Base-by-base conservation (phyloP, 2,329 filamentous ascomycete species). In the Colletotrichum lini region DNA sequence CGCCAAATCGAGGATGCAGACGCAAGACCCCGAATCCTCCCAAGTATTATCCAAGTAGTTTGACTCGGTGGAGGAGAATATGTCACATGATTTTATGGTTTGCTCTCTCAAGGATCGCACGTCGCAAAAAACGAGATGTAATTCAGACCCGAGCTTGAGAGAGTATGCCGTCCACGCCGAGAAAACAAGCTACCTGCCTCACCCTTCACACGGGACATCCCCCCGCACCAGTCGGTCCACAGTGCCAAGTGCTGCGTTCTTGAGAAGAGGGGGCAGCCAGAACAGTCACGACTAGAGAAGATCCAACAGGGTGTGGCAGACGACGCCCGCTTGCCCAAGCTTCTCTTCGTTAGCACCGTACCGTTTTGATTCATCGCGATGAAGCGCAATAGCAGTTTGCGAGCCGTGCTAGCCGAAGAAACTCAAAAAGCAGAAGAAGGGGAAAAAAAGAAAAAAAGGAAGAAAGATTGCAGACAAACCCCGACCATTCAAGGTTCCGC, bases 401-500 rank as follows among this genome's bases (percentile, higher is more conserved):
- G 47, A 30, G 26, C 56, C 26, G 12, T 47, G 18, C 18, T 26
- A 16, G 15, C n/a, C 15, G 18, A 38, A 23, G 26, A 47, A 40
- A 40, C 40, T 40, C 44, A 62, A 10, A 38, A 38, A 10, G n/a
- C n/a, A n/a, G 35, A 38, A 38, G 35, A 38, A 38, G 35, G 2
- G 1, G 2, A 10, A 3, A 10, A 38, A 8, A 10, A 10, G 10
- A 38, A 10, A 38, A 10, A 1, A 38, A 38, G 8, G 35, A 9
- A 10, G 9, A 38, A 10, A 10, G 35, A 38, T 2, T 53, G 26
- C 49, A 5, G 63, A 21, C 30, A 15, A 21, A 44, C 30, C n/a
- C 42, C 67, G 35, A 67, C 56, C 21, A 21, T 54, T 53, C 45
- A 67, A 49, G 42, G 63, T 70, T 67, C 26, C n/a, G 56, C 16